Percentiles rank a stretch among this genome's conserved stretches.
phyloP scores from a whole-genome alignment of 768 basidiomycete species.

The Suillus subalutaceus region DNA sequence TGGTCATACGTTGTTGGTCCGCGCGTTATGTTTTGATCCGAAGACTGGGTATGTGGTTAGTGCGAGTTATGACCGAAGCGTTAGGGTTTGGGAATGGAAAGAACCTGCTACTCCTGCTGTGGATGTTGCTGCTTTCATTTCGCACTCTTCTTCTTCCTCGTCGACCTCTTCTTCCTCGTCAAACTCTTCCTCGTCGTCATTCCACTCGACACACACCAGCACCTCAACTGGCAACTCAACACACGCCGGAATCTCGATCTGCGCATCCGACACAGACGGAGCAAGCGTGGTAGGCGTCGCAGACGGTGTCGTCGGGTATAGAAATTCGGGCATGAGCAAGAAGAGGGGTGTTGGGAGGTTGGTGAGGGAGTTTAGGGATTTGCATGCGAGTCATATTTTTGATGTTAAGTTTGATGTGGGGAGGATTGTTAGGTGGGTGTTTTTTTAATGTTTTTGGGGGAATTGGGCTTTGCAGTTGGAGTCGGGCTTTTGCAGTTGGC shows the following conservation, averaged over 20 bases:
- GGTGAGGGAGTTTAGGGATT: conserved; percentile 69
- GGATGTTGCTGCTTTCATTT: not conserved
- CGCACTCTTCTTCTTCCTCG: conserved; percentile 6
- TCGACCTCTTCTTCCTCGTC: not conserved
- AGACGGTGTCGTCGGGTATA: conserved; percentile 12
- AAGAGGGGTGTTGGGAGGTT: conserved; percentile 40
- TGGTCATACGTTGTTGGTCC: conserved; percentile 83
- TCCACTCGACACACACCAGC: not conserved
- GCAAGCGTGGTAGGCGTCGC: conserved; percentile 5
- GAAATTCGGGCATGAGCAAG: conserved; percentile 9
- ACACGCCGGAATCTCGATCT: not conserved
- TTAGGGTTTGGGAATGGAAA: conserved; percentile 81
- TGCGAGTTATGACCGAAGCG: conserved; percentile 84
- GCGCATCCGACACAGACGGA: conserved; percentile 1
- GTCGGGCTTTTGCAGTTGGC: not conserved
- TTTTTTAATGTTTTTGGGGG: not conserved
- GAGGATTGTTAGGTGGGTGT: conserved; percentile 76
- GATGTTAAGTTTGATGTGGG: conserved; percentile 87
- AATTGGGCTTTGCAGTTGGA: not conserved
- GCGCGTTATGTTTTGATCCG: conserved; percentile 82
- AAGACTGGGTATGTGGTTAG: conserved; percentile 75
- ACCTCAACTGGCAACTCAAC: not conserved
- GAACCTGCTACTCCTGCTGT: conserved; percentile 20
- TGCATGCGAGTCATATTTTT: conserved; percentile 85
- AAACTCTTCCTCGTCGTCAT: not conserved